Conservation (phyloP, 768 basidiomycete genomes). For the Kwoniella shandongensis region DNA sequence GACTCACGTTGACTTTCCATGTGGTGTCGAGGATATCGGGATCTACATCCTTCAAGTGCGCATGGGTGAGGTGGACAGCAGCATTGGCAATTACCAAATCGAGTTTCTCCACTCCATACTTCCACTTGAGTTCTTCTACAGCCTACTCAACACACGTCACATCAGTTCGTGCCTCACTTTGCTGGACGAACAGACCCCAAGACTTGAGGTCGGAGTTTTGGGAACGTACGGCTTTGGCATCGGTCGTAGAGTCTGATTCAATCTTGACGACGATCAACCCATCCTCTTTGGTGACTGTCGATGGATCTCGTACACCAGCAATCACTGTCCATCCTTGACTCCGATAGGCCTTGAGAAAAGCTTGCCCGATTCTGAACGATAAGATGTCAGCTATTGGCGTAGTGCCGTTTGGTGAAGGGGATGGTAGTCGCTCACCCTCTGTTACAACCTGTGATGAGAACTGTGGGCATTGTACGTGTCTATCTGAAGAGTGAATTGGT, state of each 20-base stretch:
- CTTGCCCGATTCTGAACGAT: conserved; percentile 4
- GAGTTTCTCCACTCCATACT: conserved; percentile 14
- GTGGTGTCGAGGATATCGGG: conserved; percentile 12
- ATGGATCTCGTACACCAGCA: conserved; percentile 9
- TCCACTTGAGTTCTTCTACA: conserved; percentile 1
- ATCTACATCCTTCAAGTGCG: conserved; percentile 8
- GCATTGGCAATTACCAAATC: conserved; percentile 26
- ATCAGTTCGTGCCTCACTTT: neutral
- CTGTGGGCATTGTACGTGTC: conserved; percentile 10
- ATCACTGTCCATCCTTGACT: conserved; percentile 6
- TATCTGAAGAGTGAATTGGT: too few species aligned
- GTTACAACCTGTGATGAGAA: conserved; percentile 15
- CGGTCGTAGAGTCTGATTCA: neutral
- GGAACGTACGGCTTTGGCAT: conserved; percentile 9
- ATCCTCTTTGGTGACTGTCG: conserved; percentile 1
- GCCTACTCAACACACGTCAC: neutral
- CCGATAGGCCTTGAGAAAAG: conserved; percentile 2
- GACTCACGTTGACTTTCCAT: conserved; percentile 17
- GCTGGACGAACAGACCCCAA: neutral
- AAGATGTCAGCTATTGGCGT: neutral
- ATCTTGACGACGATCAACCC: conserved; percentile 13
- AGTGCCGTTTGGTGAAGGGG: neutral
- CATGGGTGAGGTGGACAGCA: conserved; percentile 17
- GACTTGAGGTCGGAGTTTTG: too few species aligned
- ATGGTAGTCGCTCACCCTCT: conserved; percentile 9